phyloP scores from a whole-genome alignment of 208 protist species.

The Trypanosoma brucei region DNA sequence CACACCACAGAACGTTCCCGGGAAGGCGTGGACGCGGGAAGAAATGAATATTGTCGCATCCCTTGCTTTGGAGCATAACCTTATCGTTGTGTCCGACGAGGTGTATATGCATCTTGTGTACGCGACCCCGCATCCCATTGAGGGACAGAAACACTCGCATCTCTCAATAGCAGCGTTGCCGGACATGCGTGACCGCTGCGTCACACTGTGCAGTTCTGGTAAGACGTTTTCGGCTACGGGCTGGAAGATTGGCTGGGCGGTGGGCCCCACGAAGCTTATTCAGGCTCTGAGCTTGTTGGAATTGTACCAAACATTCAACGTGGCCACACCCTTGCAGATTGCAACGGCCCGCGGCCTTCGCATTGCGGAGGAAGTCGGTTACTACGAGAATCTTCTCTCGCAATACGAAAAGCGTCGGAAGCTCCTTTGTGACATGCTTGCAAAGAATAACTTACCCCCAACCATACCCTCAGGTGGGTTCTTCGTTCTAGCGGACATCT shows the following conservation, averaged over 20 bases:
- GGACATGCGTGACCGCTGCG: slow-evolving; percentile 87
- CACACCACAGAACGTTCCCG: slow-evolving; percentile 92
- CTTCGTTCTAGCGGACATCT: slow-evolving; percentile 87
- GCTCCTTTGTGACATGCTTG: slow-evolving; percentile 34
- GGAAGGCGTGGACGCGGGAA: slow-evolving; percentile 50
- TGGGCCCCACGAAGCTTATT: slow-evolving; percentile 44
- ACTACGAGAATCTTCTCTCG: slow-evolving; percentile 41
- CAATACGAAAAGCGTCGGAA: slow-evolving; percentile 49
- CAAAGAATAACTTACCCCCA: slow-evolving; percentile 34
- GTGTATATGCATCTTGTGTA: slow-evolving; percentile 91
- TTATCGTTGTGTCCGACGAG: slow-evolving; percentile 75
- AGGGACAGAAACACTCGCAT: slow-evolving; percentile 23
- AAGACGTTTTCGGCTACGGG: slow-evolving; percentile 93
- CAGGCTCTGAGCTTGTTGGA: slow-evolving; percentile 36
- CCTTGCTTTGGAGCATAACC: slow-evolving; percentile 57
- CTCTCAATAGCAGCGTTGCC: slow-evolving; percentile 66
- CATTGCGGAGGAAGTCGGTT: slow-evolving; percentile 38
- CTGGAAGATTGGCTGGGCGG: slow-evolving; percentile 90
- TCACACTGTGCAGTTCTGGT: slow-evolving; percentile 86
- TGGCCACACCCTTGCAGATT: slow-evolving; percentile 84
- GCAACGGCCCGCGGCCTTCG: slow-evolving; percentile 66
- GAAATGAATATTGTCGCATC: slow-evolving; percentile 74
- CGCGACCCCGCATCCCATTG: slow-evolving; percentile 17
- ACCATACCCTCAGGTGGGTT: slow-evolving; percentile 69
- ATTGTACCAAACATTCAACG: slow-evolving; percentile 84